phyloP scores from a whole-genome alignment of 176 grass and related monocot genomes.

The Juncus inflexus region DNA sequence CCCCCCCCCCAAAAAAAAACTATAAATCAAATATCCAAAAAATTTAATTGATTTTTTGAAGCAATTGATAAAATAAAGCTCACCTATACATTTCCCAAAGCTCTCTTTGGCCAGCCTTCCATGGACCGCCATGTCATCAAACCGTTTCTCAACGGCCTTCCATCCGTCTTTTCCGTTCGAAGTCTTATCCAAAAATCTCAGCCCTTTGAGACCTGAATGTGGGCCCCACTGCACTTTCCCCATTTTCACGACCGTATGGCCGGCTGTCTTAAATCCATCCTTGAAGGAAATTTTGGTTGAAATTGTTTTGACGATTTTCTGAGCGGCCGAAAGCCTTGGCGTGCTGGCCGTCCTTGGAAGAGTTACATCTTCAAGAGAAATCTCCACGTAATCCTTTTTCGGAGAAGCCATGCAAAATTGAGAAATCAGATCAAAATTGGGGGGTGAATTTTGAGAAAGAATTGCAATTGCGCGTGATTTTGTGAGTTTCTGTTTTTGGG shows the following conservation, averaged over 20 bases:
- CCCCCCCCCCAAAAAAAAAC: neutral
- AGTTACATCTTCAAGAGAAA: neutral
- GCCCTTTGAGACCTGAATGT: slow-evolving; percentile 42
- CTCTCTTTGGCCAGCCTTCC: slow-evolving; percentile 50
- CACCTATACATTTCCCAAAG: slow-evolving; percentile 84
- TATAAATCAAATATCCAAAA: slow-evolving; percentile 2
- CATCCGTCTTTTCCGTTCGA: slow-evolving; percentile 58
- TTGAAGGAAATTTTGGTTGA: slow-evolving; percentile 38
- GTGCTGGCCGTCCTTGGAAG: neutral
- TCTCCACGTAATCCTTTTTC: slow-evolving; percentile 22
- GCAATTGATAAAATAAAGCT: neutral
- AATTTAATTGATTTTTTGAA: neutral
- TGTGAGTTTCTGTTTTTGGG: too few species aligned
- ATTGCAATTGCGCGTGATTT: too few species aligned
- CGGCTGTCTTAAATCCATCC: slow-evolving; percentile 30
- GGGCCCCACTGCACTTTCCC: slow-evolving; percentile 42
- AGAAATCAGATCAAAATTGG: slow-evolving; percentile 8
- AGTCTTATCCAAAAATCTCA: slow-evolving; percentile 73
- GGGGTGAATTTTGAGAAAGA: neutral
- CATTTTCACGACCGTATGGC: slow-evolving; percentile 25
- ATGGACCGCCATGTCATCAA: slow-evolving; percentile 50
- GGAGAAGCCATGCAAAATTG: neutral
- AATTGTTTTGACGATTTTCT: slow-evolving; percentile 13
- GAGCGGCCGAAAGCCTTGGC: slow-evolving; percentile 6
- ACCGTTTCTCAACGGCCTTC: slow-evolving; percentile 75